Evolutionary conservation across 805 yeast genomes (phyloP), one percentile per base, ranked within the genome.

Genomic region (Cyberlindnera lachancei): DNA sequence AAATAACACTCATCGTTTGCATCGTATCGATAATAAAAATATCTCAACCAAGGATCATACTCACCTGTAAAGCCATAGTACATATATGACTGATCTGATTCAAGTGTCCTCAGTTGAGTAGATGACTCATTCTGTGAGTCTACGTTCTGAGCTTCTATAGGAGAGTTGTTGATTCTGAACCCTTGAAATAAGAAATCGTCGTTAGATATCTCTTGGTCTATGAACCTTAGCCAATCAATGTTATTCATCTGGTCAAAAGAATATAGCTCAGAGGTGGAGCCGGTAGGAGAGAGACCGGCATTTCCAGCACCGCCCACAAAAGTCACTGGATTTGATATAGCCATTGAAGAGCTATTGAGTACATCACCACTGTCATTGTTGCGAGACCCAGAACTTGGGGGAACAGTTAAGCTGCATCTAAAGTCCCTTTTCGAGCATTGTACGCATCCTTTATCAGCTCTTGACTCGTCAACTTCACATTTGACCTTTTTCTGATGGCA

Each of bases 21-120:
- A 20, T 38, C 37, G 22, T 38, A 38, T 23, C 34, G 35, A 19
- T 38, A 38, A 18, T 31, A 35, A 18, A 34, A 33, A 18, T 25
- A 38, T 23, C 41, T 25, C n/a, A 38, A 30, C 38, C 33, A 34
- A 8, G 41, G 38, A 23, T 38, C 41, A 25, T 38, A 38, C 25
- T 38, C 41, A 1, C 36, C 38, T 4, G 38, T 31, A 3, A 31
- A 23, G 3, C 38, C 38, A 20, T 34, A 25, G 16, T 31, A 26
- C 32, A 28, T 18, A 17, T 27, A 30, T 3, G 38, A 31, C 3
- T 8, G 21, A 10, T 6, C 29, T 26, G 30, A 30, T 27, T n/a
- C n/a, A n/a, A n/a, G n/a, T n/a, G n/a, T n/a, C n/a, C n/a, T n/a
- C n/a, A n/a, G n/a, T n/a, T 19, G 21, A 10, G 7, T 19, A 19